phyloP scores from a whole-genome alignment of 495 filamentous ascomycete species.

The Podospora fimiseda region DNA sequence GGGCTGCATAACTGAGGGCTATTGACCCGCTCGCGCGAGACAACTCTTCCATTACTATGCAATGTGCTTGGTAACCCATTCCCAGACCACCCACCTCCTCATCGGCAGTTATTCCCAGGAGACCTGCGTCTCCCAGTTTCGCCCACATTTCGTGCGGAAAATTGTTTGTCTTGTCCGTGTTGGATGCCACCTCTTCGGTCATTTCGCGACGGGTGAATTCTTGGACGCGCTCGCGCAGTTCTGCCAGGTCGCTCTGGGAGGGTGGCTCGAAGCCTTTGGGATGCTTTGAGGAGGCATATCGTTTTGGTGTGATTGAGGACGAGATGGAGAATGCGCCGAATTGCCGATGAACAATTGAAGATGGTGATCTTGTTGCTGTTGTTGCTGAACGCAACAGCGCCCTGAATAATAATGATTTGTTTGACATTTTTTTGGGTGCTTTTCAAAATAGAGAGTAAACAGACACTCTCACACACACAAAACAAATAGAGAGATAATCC shows the following conservation, averaged over 20 bases:
- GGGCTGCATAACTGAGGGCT: slow-evolving; percentile 85
- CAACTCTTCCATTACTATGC: slow-evolving; percentile 89
- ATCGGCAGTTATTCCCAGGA: slow-evolving; percentile 90
- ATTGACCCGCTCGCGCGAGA: slow-evolving; percentile 68
- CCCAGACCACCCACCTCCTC: slow-evolving; percentile 87
- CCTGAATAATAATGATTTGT: slow-evolving; percentile 24
- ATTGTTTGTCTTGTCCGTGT: slow-evolving; percentile 76
- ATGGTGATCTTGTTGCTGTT: neutral
- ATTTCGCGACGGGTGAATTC: slow-evolving; percentile 88
- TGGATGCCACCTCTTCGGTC: slow-evolving; percentile 71
- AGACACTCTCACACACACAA: neutral
- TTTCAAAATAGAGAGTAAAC: neutral
- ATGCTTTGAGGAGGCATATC: slow-evolving; percentile 66
- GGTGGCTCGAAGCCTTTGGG: slow-evolving; percentile 77
- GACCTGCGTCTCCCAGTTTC: slow-evolving; percentile 85
- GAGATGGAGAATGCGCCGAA: slow-evolving; percentile 9
- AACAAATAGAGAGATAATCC: neutral
- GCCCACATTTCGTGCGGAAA: slow-evolving; percentile 91
- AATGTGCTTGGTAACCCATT: slow-evolving; percentile 97
- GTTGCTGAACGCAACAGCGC: slow-evolving; percentile 26
- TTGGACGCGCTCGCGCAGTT: slow-evolving; percentile 84
- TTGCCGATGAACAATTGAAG: neutral
- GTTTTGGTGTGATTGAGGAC: slow-evolving; percentile 11
- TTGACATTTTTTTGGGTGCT: slow-evolving; percentile 20
- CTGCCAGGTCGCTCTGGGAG: slow-evolving; percentile 63